phyloP scores from a whole-genome alignment of 2,329 filamentous ascomycete genomes.

The Colletotrichum higginsianum region DNA sequence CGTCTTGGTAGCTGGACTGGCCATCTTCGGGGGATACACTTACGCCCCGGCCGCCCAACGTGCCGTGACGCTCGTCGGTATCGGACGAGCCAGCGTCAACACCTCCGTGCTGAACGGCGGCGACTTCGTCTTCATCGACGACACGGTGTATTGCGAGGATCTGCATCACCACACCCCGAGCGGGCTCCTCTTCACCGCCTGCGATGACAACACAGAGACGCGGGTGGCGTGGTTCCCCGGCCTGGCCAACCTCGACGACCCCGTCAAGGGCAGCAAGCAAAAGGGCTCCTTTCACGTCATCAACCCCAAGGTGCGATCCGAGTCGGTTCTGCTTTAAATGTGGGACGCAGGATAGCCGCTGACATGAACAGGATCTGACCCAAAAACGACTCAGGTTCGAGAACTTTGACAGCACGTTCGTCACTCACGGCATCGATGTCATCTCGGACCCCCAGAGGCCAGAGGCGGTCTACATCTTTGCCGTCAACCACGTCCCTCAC shows the following conservation, averaged over 20 bases:
- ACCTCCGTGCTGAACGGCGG: constrained; percentile 44
- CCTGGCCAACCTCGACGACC: constrained; percentile 57
- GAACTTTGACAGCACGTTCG: constrained; percentile 67
- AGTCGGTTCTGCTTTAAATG: not conserved
- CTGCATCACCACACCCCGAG: constrained; percentile 67
- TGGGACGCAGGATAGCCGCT: too few relatives aligned
- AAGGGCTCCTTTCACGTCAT: constrained; percentile 67
- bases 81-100: constrained; percentile 47
- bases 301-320: constrained; percentile 62
- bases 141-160: constrained; percentile 73
- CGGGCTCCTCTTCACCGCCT: constrained; percentile 69
- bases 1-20: constrained; percentile 29
- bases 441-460: constrained; percentile 61
- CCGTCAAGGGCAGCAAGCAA: constrained; percentile 52
- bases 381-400: constrained; percentile 59
- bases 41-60: constrained; percentile 22
- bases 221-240: constrained; percentile 69
- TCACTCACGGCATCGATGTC: constrained; percentile 74
- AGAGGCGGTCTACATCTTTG: constrained; percentile 70
- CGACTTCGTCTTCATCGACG: constrained; percentile 60
- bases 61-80: constrained; percentile 44
- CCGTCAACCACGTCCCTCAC: constrained; percentile 72
- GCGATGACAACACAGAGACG: constrained; percentile 58
- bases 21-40: constrained; percentile 30
- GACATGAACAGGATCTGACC: constrained; percentile 47